phyloP scores from a whole-genome alignment of 768 basidiomycete genomes.

The Xerocomellus amylosporus region DNA sequence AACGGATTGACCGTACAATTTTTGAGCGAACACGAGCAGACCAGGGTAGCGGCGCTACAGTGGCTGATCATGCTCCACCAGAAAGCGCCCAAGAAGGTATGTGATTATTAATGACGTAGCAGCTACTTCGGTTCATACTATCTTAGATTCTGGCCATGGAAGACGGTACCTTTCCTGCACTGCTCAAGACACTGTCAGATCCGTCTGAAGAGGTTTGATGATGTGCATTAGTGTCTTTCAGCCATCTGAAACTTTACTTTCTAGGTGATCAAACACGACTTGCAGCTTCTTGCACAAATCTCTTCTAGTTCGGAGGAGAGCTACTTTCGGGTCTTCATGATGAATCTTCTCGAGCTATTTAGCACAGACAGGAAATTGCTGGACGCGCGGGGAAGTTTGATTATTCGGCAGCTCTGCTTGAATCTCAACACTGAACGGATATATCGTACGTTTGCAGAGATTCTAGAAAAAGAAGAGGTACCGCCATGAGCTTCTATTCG shows the following conservation, averaged over 20 bases:
- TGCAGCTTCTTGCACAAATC: slow-evolving; percentile 95
- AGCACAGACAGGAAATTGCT: slow-evolving; percentile 89
- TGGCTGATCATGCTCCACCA: slow-evolving; percentile 99
- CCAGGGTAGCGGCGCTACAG: slow-evolving; percentile 90
- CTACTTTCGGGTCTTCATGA: slow-evolving; percentile 95
- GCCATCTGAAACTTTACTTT: slow-evolving; percentile 1
- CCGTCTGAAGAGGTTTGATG: slow-evolving; percentile 82
- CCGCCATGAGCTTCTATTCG: slow-evolving; percentile 14
- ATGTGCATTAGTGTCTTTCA: not conserved
- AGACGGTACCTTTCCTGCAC: slow-evolving; percentile 93
- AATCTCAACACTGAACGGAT: slow-evolving; percentile 95
- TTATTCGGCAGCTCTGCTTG: slow-evolving; percentile 91
- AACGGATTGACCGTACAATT: slow-evolving; percentile 92
- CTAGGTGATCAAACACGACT: slow-evolving; percentile 92
- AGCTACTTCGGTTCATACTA: not conserved
- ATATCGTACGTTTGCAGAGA: slow-evolving; percentile 94
- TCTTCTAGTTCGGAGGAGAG: slow-evolving; percentile 93
- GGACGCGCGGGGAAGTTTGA: slow-evolving; percentile 90
- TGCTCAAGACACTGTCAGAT: slow-evolving; percentile 94
- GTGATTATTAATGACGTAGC: not conserved
- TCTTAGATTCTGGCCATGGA: slow-evolving; percentile 89
- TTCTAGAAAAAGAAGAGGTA: slow-evolving; percentile 97
- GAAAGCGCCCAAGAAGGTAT: slow-evolving; percentile 92
- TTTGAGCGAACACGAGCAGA: slow-evolving; percentile 94
- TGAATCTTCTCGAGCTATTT: slow-evolving; percentile 90